Percentiles rank a stretch among this genome's conserved stretches.
phyloP scores from a whole-genome alignment of 176 grass and related monocot species.

The Cocos nucifera region DNA sequence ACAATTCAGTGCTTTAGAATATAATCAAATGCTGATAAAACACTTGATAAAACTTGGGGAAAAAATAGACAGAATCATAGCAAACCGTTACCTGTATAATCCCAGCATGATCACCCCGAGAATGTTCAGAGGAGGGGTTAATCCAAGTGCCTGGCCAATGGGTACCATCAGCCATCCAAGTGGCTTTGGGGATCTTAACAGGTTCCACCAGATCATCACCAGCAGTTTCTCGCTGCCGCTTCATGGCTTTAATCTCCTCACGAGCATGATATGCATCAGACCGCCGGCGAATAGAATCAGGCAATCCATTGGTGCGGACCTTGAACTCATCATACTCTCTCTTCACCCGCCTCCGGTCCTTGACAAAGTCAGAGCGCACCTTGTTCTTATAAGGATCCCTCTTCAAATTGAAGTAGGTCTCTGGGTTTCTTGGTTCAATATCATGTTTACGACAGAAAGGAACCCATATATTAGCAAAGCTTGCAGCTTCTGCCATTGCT shows the following conservation, averaged over 20 bases:
- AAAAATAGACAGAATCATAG: neutral
- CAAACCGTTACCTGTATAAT: constrained; percentile 74
- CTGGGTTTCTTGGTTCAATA: constrained; percentile 86
- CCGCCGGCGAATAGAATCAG: constrained; percentile 74
- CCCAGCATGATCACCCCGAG: constrained; percentile 86
- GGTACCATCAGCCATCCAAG: constrained; percentile 96
- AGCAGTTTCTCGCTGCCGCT: constrained; percentile 55
- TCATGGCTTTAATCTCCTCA: constrained; percentile 98
- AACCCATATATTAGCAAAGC: constrained; percentile 93
- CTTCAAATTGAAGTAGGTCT: constrained; percentile 91
- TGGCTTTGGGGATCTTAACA: constrained; percentile 86
- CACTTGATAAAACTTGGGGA: neutral
- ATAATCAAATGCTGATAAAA: too few relatives aligned
- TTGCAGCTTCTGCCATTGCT: constrained; percentile 97
- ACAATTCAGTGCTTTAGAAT: too few relatives aligned
- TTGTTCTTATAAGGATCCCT: constrained; percentile 95
- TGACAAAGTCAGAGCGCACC: constrained; percentile 72
- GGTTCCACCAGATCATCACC: constrained; percentile 56
- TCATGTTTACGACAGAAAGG: constrained; percentile 87
- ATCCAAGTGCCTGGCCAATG: constrained; percentile 98
- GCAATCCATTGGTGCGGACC: constrained; percentile 66
- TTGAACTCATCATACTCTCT: constrained; percentile 98
- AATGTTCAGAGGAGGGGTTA: constrained; percentile 56
- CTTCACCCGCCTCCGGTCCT: constrained; percentile 86
- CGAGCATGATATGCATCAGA: constrained; percentile 90